phyloP scores from a whole-genome alignment of 2,329 filamentous ascomycete genomes.

The Aspergillus novofumigatus region DNA sequence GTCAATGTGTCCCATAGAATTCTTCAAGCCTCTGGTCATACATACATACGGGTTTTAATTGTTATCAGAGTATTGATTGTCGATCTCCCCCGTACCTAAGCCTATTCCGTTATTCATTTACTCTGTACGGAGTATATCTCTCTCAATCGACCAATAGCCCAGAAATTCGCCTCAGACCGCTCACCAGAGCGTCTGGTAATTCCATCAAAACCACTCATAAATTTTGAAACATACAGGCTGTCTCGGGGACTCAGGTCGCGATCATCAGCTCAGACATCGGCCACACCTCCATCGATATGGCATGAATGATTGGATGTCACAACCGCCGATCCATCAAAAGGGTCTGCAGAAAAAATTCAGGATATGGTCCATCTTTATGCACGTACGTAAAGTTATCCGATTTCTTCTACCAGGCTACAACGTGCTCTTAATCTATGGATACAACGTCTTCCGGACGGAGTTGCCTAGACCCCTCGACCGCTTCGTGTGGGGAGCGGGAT shows the following conservation, averaged over 20 bases:
- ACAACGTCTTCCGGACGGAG: constrained; percentile 3
- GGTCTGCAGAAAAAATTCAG: neutral
- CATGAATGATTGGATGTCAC: neutral
- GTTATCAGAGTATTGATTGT: neutral
- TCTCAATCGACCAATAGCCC: neutral
- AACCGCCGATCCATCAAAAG: neutral
- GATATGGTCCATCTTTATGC: constrained; percentile 10
- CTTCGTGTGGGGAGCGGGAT: constrained; percentile 1
- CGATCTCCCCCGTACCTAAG: neutral
- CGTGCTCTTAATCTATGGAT: neutral
- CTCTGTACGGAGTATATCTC: too few species aligned
- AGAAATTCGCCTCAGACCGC: neutral
- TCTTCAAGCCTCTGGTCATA: neutral
- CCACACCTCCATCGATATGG: neutral
- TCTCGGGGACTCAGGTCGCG: neutral
- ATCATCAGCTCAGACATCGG: neutral
- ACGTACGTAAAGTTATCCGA: constrained; percentile 10
- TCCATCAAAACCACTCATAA: neutral
- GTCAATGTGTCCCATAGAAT: neutral
- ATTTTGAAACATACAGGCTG: neutral
- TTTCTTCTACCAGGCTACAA: neutral
- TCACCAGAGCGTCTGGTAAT: neutral
- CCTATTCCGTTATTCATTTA: neutral
- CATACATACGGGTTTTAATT: neutral
- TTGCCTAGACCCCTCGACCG: constrained; percentile 7